Percentiles rank a stretch among this genome's conserved stretches.
Conservation (phyloP, 139 green algal genomes). For the Protoeuglena noctilucae region DNA sequence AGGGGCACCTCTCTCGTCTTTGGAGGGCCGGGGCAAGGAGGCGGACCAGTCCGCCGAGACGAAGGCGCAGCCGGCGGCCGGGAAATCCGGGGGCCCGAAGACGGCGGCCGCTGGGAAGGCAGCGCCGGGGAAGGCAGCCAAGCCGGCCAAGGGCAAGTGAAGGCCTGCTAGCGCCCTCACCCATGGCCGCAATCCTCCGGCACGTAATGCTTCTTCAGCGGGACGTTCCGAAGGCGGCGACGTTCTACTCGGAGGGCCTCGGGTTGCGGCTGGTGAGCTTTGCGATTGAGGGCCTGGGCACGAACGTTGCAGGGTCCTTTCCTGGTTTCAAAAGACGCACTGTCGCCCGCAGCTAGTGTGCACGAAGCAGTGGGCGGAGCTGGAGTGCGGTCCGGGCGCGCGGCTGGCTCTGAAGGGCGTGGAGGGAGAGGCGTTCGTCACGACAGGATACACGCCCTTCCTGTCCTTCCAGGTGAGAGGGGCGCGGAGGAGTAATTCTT, state of each 20-base stretch:
- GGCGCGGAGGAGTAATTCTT: background rate
- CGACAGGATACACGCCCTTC: constrained; percentile 22
- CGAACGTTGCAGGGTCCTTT: too few species aligned
- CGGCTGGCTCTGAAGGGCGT: background rate
- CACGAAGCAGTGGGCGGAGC: constrained; percentile 18
- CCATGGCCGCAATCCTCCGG: background rate
- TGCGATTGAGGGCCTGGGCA: too few species aligned
- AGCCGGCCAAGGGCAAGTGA: too few species aligned
- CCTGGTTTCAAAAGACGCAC: too few species aligned
- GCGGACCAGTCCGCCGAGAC: background rate
- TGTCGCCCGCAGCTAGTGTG: too few species aligned
- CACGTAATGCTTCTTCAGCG: constrained; percentile 28
- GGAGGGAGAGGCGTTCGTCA: constrained; percentile 7
- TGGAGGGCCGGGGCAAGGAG: background rate
- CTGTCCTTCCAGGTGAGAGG: constrained; percentile 14
- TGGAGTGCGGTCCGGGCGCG: constrained; percentile 9
- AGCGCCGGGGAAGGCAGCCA: background rate
- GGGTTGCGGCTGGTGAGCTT: constrained; percentile 14
- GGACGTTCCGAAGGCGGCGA: constrained; percentile 20
- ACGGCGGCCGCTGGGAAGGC: background rate
- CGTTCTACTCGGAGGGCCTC: constrained; percentile 27
- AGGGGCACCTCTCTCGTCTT: background rate
- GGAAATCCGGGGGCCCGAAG: background rate
- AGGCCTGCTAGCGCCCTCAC: too few species aligned
- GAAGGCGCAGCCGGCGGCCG: background rate